Evolutionary conservation across 345 rosid genomes (phyloP).

Genomic region (Eutrema yunnanense): DNA sequence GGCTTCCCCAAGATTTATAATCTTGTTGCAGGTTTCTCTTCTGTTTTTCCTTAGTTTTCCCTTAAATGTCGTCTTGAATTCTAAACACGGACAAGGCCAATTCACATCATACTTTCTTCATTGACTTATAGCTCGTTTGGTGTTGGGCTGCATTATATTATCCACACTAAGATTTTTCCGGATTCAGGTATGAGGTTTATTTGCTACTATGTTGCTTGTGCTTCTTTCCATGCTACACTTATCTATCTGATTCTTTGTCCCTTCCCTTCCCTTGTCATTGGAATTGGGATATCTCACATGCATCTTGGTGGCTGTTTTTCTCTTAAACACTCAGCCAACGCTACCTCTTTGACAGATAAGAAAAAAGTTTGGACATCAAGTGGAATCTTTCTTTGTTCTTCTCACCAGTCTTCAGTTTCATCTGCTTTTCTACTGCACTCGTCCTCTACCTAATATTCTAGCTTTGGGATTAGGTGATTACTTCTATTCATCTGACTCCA

Average conservation of each 20-base stretch:
- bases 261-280: slow-evolving; percentile 3
- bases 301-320: background rate
- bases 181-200: slow-evolving; percentile 53
- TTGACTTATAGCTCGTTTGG: slow-evolving; percentile 63
- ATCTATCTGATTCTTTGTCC: slow-evolving; percentile 20
- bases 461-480: slow-evolving; percentile 81
- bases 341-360: slow-evolving; percentile 49
- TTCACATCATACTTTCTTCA: slow-evolving; percentile 6
- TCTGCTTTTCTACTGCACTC: slow-evolving; percentile 87
- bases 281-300: background rate
- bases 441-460: slow-evolving; percentile 84
- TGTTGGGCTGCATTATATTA: slow-evolving; percentile 65
- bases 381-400: slow-evolving; percentile 85
- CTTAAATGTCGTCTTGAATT: background rate
- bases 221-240: background rate
- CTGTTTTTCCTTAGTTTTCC: background rate
- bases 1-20: slow-evolving; percentile 65
- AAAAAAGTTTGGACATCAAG: slow-evolving; percentile 77
- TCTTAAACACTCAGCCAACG: background rate
- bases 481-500: slow-evolving; percentile 8
- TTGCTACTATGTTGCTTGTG: background rate
- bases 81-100: background rate
- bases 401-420: slow-evolving; percentile 85
- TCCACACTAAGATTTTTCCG: slow-evolving; percentile 77
- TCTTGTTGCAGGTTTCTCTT: slow-evolving; percentile 59